A percentile compares a stretch with the other conserved stretches of the same genome.
phyloP scores from a whole-genome alignment of 2,329 filamentous ascomycete genomes.

The Fusarium gaditjirri region DNA sequence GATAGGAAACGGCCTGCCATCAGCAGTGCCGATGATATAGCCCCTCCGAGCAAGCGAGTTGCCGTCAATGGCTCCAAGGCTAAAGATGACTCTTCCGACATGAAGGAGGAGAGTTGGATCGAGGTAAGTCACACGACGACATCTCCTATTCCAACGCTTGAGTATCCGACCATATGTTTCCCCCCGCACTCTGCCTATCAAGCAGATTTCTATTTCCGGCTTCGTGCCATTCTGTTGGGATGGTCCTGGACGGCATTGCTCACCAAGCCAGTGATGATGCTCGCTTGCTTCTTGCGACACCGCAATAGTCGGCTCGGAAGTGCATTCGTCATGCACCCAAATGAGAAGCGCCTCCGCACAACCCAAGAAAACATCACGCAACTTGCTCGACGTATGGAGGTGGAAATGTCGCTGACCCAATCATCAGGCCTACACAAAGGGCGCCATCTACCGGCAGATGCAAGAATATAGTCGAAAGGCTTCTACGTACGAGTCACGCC shows the following conservation, averaged over 20 bases:
- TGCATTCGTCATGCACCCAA: conserved; percentile 35
- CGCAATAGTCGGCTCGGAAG: conserved; percentile 45
- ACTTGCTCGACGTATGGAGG: conserved; percentile 33
- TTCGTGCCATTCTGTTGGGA: conserved; percentile 43
- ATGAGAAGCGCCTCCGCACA: conserved; percentile 35
- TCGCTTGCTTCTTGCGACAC: conserved; percentile 46
- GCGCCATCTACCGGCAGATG: conserved; percentile 97
- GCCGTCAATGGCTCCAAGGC: conserved; percentile 81
- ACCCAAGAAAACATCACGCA: conserved; percentile 32
- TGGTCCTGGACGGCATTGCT: conserved; percentile 50
- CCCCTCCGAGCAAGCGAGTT: conserved; percentile 91
- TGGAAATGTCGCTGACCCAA: conserved; percentile 42
- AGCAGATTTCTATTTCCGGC: conserved; percentile 24
- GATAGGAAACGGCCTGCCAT: conserved; percentile 96
- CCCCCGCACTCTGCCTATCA: conserved; percentile 20
- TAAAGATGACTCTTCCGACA: conserved; percentile 65
- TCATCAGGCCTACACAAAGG: conserved; percentile 68
- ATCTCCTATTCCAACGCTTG: conserved; percentile 35
- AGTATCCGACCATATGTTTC: conserved; percentile 21
- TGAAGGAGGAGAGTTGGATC: conserved; percentile 70
- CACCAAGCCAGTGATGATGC: conserved; percentile 52
- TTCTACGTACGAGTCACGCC: conserved; percentile 79
- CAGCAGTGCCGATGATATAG: conserved; percentile 81
- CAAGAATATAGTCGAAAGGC: conserved; percentile 96
- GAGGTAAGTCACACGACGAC: conserved; percentile 66